A percentile compares a stretch with the other conserved stretches of the same genome.
phyloP scores from a whole-genome alignment of 768 basidiomycete species.

The Lentinula edodes region DNA sequence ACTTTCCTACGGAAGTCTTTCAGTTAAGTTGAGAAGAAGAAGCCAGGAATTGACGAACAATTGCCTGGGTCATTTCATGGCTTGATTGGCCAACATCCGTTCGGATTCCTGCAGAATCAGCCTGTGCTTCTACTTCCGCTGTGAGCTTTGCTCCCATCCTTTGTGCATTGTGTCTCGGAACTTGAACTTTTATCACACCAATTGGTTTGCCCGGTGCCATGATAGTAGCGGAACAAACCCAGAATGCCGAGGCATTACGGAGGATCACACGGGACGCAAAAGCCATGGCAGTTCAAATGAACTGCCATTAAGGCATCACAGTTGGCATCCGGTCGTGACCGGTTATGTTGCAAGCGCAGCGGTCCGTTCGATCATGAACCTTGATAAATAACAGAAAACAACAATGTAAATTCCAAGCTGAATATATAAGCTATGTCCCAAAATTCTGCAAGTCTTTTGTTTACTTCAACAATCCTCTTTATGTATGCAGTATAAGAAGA shows the following conservation, averaged over 20 bases:
- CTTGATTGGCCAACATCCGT: constrained; percentile 61
- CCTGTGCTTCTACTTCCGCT: constrained; percentile 51
- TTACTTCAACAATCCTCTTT: too few species aligned
- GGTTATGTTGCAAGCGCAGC: too few species aligned
- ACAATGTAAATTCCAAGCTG: too few species aligned
- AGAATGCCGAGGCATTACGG: constrained; percentile 11
- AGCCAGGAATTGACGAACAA: constrained; percentile 41
- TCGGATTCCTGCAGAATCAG: constrained; percentile 40
- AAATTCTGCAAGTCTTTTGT: too few species aligned
- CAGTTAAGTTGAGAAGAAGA: neutral
- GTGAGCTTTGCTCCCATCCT: constrained; percentile 60
- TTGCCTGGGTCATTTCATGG: constrained; percentile 57
- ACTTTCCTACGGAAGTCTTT: constrained; percentile 42
- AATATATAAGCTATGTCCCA: too few species aligned
- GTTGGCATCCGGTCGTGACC: too few species aligned
- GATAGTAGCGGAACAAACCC: neutral
- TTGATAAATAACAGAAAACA: too few species aligned
- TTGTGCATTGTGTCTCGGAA: constrained; percentile 74
- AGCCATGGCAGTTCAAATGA: too few species aligned
- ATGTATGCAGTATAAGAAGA: too few species aligned
- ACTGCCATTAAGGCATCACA: too few species aligned
- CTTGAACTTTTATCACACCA: constrained; percentile 54
- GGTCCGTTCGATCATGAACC: too few species aligned
- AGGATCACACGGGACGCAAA: too few species aligned
- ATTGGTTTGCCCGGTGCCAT: constrained; percentile 63